Evolutionary conservation across 306 rosid species (phyloP), one percentile per base, ranked within the genome.

Genomic region (Prunus salicina): DNA sequence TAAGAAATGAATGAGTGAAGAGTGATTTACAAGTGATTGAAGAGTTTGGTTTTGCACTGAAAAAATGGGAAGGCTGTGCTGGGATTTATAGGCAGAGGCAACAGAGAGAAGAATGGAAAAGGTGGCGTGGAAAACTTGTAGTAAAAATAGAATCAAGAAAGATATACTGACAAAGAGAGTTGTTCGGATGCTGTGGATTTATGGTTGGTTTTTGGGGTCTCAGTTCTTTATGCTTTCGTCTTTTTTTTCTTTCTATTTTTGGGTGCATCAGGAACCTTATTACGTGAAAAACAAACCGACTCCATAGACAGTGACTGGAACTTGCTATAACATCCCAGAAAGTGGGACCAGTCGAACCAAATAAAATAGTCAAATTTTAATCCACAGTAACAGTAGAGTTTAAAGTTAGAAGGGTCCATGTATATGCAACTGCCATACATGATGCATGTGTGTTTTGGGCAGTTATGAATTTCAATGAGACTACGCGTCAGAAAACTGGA

Each of bases 211-310:
- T 53, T 30, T 52, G 22, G 22, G n/a, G 0, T 52, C 16, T 16
- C 22, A 51, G 56, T 3, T 12, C 8, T 38, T 41, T 34, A 2
- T 18, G 5, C 27, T 25, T 2, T 43, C 13, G 15, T 24, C n/a
- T 16, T 50, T 45, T 14, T 38, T 47, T 5, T 25, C 50, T 49
- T 16, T 8, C 38, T 32, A 32, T 34, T n/a, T 24, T 25, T 18
- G 9, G n/a, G 58, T n/a, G 6, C 14, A 7, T 13, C 2, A 13
- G 62, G 50, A 52, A 72, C 20, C 27, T 68, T 9, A 1, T 53
- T 49, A 0, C 22, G 24, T 69, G 22, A 20, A 56, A 56, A 53
- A 56, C 82, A 52, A 75, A 71, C 64, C 75, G 73, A 79, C 81
- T 16, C 75, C 46, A 67, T 70, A 72, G 71, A 71, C 22, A 65